phyloP scores from a whole-genome alignment of 495 filamentous ascomycete species.

The Ramalina peruviana region DNA sequence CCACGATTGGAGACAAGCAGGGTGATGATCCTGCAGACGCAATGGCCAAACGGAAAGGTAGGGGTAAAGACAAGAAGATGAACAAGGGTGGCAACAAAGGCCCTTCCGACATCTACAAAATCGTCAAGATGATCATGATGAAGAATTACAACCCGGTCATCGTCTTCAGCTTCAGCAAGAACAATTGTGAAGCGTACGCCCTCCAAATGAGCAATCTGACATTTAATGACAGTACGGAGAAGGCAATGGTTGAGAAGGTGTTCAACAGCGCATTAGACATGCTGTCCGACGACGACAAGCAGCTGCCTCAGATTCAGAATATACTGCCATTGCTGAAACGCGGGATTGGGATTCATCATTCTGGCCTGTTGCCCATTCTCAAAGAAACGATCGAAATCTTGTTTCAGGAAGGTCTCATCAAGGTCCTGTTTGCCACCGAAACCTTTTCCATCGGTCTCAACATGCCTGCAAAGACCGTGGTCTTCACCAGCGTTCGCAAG shows the following conservation, averaged over 20 bases:
- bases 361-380: conserved; percentile 83
- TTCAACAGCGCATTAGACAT: conserved; percentile 82
- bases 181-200: conserved; percentile 80
- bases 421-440: conserved; percentile 93
- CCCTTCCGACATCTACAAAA: conserved; percentile 82
- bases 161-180: conserved; percentile 97
- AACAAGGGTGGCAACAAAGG: conserved; percentile 71
- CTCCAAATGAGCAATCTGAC: conserved; percentile 69
- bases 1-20: conserved; percentile 71
- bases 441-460: conserved; percentile 98
- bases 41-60: conserved; percentile 65
- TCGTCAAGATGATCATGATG: conserved; percentile 95
- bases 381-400: conserved; percentile 99
- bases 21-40: conserved; percentile 71
- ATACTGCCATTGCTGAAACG: conserved; percentile 79
- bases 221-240: conserved; percentile 97
- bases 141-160: conserved; percentile 95
- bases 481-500: conserved; percentile 92
- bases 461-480: conserved; percentile 98
- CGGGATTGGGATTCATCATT: conserved; percentile 95
- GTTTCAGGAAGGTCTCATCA: conserved; percentile 96
- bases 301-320: conserved; percentile 77
- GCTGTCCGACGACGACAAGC: conserved; percentile 79
- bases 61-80: conserved; percentile 76
- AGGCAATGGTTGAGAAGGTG: conserved; percentile 85